Evolutionary conservation across 2,329 filamentous ascomycete species (phyloP), one percentile per base, ranked within the genome.

Genomic region (Scorias spongiosa): DNA sequence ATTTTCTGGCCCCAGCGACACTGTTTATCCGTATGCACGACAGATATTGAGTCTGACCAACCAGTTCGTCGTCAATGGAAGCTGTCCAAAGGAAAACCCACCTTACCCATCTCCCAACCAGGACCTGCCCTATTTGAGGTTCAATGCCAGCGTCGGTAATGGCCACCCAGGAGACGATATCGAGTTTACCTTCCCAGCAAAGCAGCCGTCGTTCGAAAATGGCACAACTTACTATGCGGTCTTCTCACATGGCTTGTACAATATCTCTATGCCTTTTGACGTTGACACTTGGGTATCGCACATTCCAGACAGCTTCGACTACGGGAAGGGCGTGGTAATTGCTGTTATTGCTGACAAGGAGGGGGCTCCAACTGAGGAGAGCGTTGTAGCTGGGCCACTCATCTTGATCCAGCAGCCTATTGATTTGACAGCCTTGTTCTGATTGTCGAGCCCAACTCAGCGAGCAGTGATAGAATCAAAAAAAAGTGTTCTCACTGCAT

Each of bases 1-100:
- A 1, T 67, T 69, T 45, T 59, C 50, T 5, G 66, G 66, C 2
- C 63, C 66, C 0, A 42, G 54, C 2, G 66, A 68, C 48, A 68
- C 66, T 2, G 53, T 59, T 2, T 68, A 60, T 49, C 63, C 63
- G 2, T 66, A 66, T 45, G 61, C 63, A n/a, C 65, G 65, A 47
- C 52, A 67, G 50, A 62, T 68, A 34, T 52, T 67, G 26, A 59
- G 63, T 39, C 57, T 54, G 5, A 66, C 63, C 8, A 61, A 58
- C 38, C 44, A 47, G 14, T 61, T 57, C 43, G 45, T 62, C 18
- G 44, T 61, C 26, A 53, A 53, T 6, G 60, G 55, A 2, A 55
- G 52, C 44, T 66, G 63, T 47, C 63, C 63, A 8, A 12, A 41
- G 10, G 54, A 48, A 18, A 66, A 66, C 48, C 63, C 63, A 4